phyloP scores from a whole-genome alignment of 2,329 filamentous ascomycete species.

The Colletotrichum theobromicola region DNA sequence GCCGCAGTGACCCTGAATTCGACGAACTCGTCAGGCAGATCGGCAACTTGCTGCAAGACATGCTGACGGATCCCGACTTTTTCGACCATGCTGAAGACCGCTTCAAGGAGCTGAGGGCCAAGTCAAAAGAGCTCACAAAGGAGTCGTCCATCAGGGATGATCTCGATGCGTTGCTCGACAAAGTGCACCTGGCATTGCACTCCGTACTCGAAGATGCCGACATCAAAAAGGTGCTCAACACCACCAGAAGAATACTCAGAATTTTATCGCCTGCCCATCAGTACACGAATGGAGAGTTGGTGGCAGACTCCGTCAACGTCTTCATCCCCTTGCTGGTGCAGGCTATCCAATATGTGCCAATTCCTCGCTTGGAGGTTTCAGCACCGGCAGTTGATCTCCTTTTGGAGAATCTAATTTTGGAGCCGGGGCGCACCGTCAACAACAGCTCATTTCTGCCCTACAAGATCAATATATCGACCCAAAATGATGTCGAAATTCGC shows the following conservation, averaged over 20 bases:
- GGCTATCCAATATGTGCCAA: constrained; percentile 84
- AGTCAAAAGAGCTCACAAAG: constrained; percentile 67
- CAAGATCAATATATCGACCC: constrained; percentile 78
- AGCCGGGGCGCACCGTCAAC: constrained; percentile 85
- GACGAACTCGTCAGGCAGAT: constrained; percentile 78
- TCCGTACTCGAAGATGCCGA: constrained; percentile 76
- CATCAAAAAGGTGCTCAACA: constrained; percentile 71
- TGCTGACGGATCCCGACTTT: constrained; percentile 86
- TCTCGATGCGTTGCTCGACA: constrained; percentile 72
- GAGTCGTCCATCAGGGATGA: constrained; percentile 75
- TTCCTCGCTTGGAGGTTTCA: constrained; percentile 87
- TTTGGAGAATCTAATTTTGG: constrained; percentile 87
- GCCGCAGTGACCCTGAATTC: constrained; percentile 80
- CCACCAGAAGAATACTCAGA: constrained; percentile 69
- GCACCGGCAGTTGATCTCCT: constrained; percentile 84
- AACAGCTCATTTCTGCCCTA: constrained; percentile 89
- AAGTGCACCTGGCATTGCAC: constrained; percentile 70
- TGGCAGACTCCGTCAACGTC: constrained; percentile 78
- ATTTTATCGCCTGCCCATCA: constrained; percentile 71
- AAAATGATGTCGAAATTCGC: constrained; percentile 85
- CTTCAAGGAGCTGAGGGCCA: constrained; percentile 54
- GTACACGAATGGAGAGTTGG: constrained; percentile 71
- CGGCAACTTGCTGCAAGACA: constrained; percentile 76
- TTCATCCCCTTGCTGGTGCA: constrained; percentile 81
- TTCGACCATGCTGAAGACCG: constrained; percentile 73